Conservation (phyloP, 768 basidiomycete genomes). For the Suillus discolor region DNA sequence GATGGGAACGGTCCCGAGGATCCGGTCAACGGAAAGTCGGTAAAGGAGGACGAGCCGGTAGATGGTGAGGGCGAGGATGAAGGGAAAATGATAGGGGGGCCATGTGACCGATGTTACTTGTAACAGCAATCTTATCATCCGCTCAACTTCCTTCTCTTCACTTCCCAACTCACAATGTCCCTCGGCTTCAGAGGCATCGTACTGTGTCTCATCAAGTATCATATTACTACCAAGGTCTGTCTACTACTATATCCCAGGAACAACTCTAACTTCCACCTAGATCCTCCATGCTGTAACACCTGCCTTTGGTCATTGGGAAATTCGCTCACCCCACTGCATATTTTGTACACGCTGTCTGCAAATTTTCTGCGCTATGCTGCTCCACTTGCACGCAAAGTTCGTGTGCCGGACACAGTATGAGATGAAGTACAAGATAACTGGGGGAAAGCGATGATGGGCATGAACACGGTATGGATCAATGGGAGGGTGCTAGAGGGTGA, state of each 20-base stretch:
- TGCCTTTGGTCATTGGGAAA: conserved; percentile 66
- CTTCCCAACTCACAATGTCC: conserved; percentile 52
- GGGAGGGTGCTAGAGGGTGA: conserved; percentile 73
- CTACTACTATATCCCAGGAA: no score
- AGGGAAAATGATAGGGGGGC: no score
- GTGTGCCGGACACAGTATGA: conserved; percentile 48
- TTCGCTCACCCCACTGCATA: conserved; percentile 17
- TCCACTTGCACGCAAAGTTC: conserved; percentile 70
- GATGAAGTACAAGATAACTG: conserved; percentile 63
- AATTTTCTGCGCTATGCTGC: conserved; percentile 89
- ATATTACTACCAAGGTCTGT: conserved; percentile 63
- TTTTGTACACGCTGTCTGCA: conserved; percentile 70
- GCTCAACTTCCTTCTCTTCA: conserved; percentile 63
- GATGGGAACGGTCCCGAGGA: no score
- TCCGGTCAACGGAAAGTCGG: no score
- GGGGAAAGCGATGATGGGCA: conserved; percentile 49
- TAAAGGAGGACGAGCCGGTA: no score
- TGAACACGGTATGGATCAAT: conserved; percentile 78
- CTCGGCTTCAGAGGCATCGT: conserved; percentile 42
- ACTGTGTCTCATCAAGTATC: conserved; percentile 56
- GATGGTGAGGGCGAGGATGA: no score
- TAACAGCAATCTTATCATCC: conserved; percentile 69
- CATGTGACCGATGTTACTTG: no score
- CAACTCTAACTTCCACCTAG: no score
- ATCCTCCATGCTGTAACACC: conserved; percentile 44